Base-by-base conservation (phyloP, 768 basidiomycete genomes). In the Termitomyces titanicus region DNA sequence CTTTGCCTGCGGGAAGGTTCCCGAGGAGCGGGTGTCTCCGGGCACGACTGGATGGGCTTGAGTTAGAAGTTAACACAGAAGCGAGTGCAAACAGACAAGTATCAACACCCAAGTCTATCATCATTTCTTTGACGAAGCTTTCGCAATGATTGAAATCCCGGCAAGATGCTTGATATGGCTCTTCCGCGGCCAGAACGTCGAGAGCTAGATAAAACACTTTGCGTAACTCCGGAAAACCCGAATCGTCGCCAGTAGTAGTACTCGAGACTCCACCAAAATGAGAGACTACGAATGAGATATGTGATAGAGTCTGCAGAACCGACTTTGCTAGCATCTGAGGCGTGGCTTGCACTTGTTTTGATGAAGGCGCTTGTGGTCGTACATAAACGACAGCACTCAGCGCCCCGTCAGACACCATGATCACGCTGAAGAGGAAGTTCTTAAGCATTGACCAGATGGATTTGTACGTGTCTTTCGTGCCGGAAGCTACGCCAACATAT, bases 211-310 rank as follows among this genome's bases (percentile, higher is more conserved):
- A 92, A 61, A 91, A 89, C 1, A 79, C 81, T 61, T 82, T 83
- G 61, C 87, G 86, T 39, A 94, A 77, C 62, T 93, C 88, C 25
- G 75, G 63, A 63, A 95, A 88, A 3, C 85, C 82, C 20, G 77
- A 76, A 15, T 72, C 74, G 0, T 72, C 68, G 54, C 64, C 33
- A 15, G 50, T 53, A 27, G 76, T 68, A 1, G 79, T 76, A 1
- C 79, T 77, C 3, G 82, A 78, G 24, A 88, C 76, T 8, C 89
- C 88, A 2, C 92, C 92, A 60, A 94, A 92, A 62, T 88, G 83
- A 9, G 86, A 82, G 8, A 93, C 82, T 46, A 93, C 79, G 62
- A 91, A 91, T 2, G 90, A 83, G 18, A 92, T 74, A 63, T 84
- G 79, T 11, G 80, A 83, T 11, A 94, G 75, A 0, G 79, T 80